A percentile compares a stretch with the other conserved stretches of the same genome.
Evolutionary conservation across 768 basidiomycete genomes (phyloP).

Genomic region (Boletellus sp.): DNA sequence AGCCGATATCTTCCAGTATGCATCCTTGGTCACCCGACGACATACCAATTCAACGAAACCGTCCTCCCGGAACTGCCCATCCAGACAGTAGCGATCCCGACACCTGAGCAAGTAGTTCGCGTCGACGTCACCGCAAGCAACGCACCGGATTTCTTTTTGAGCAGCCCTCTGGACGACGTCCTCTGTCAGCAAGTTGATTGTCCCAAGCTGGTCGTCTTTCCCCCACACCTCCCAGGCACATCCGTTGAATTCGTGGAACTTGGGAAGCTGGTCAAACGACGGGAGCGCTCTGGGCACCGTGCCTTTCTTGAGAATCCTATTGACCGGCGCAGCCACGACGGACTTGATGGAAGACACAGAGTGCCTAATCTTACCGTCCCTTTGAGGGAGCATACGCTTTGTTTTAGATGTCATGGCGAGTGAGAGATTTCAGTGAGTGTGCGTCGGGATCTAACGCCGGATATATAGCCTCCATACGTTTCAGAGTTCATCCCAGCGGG

Average conservation of each 20-base stretch:
- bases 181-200: conserved; percentile 61
- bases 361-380: neutral
- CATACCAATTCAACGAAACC: conserved; percentile 62
- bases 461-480: conserved; percentile 5
- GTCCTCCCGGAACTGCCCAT: conserved; percentile 46
- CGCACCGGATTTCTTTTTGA: conserved; percentile 54
- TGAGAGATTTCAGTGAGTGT: neutral
- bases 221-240: conserved; percentile 74
- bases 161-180: conserved; percentile 58
- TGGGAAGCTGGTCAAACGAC: conserved; percentile 47
- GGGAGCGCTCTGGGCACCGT: conserved; percentile 31
- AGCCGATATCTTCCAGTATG: neutral
- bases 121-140: conserved; percentile 6
- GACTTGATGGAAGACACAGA: neutral
- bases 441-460: neutral
- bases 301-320: neutral
- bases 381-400: conserved; percentile 15
- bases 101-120: neutral
- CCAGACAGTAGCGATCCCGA: neutral
- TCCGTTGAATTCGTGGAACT: conserved; percentile 42
- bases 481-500: neutral
- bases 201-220: conserved; percentile 60
- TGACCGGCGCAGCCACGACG: neutral
- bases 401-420: conserved; percentile 3
- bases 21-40: neutral